These are phyloP conservation scores for Phytopythium delawarense DNA, from an alignment of 352 stramenopile species.

Conservation along the genomic window DNA sequence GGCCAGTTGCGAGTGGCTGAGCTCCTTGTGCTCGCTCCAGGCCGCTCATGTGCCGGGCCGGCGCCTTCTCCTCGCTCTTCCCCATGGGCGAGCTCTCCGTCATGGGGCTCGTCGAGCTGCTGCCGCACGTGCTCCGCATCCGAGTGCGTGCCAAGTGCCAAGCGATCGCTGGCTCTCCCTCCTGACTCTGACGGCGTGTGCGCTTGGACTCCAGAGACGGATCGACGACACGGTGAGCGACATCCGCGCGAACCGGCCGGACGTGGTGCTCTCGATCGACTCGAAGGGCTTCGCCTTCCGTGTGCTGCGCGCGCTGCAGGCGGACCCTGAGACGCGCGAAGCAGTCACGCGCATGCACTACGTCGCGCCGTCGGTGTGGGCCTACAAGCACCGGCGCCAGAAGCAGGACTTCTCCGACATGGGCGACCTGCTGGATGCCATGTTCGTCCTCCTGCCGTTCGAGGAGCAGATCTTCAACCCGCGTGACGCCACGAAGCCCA, in stretches of 20 bases:
- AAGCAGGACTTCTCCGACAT: constrained; percentile 31
- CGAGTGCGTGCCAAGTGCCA: constrained; percentile 19
- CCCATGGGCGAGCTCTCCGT: constrained; percentile 67
- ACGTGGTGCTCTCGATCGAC: constrained; percentile 75
- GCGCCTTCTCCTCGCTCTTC: constrained; percentile 58
- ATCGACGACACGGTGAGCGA: constrained; percentile 48
- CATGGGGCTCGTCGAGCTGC: constrained; percentile 69
- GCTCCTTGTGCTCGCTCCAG: constrained; percentile 11
- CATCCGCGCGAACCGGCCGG: constrained; percentile 41
- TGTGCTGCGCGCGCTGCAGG: constrained; percentile 41
- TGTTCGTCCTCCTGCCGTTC: constrained; percentile 74
- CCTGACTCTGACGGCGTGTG: constrained; percentile 2
- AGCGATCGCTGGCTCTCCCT: background rate
- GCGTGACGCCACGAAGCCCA: background rate
- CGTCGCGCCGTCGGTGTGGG: constrained; percentile 75
- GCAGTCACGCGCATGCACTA: constrained; percentile 58
- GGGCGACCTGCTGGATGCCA: constrained; percentile 38
- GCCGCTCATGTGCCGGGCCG: constrained; percentile 39
- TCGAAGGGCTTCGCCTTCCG: constrained; percentile 77
- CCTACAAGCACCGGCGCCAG: constrained; percentile 50
- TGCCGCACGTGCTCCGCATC: constrained; percentile 52
- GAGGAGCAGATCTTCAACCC: constrained; percentile 46
- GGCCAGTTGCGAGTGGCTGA: background rate
- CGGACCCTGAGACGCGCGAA: constrained; percentile 10
- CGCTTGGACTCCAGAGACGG: constrained; percentile 22